Percentiles rank a stretch among this genome's conserved stretches.
Evolutionary conservation across 331 rosid genomes (phyloP).

Genomic region (Cydonia oblonga): DNA sequence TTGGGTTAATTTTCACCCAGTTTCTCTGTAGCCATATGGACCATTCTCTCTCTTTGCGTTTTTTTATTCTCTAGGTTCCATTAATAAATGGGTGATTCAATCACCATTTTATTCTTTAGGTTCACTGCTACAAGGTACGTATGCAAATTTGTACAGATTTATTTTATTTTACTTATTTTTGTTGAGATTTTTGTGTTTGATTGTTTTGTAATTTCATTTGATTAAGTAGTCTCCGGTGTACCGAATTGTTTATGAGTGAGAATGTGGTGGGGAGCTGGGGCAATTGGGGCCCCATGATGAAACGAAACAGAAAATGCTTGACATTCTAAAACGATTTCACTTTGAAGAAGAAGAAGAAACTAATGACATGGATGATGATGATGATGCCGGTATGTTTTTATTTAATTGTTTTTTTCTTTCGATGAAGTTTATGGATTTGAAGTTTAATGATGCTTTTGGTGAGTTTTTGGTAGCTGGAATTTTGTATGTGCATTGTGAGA

Average conservation of each 20-base stretch:
- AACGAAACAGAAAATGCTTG: neutral
- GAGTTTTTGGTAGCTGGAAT: neutral
- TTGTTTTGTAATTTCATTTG: neutral
- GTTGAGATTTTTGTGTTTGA: too few species aligned
- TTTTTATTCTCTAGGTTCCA: too few species aligned
- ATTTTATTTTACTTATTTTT: too few species aligned
- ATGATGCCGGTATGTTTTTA: slow-evolving; percentile 11
- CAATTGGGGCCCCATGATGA: neutral
- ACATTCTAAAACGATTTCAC: neutral
- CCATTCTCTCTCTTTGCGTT: too few species aligned
- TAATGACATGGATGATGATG: slow-evolving; percentile 42
- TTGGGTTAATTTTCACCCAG: too few species aligned
- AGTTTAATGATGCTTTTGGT: neutral
- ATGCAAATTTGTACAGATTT: neutral
- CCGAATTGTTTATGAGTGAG: slow-evolving; percentile 88
- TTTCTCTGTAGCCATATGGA: too few species aligned
- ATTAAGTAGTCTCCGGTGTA: slow-evolving; percentile 44
- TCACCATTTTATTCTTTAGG: slow-evolving; percentile 2
- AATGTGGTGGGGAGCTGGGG: slow-evolving; percentile 60
- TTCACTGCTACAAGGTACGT: slow-evolving; percentile 78
- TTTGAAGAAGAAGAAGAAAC: neutral
- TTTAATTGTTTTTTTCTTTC: neutral
- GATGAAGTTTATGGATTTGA: neutral
- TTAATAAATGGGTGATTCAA: too few species aligned
- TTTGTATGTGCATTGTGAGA: too few species aligned